Percentiles rank a stretch among this genome's conserved stretches.
Conservation (phyloP, 2,329 filamentous ascomycete species). For the Cladosporium velox region DNA sequence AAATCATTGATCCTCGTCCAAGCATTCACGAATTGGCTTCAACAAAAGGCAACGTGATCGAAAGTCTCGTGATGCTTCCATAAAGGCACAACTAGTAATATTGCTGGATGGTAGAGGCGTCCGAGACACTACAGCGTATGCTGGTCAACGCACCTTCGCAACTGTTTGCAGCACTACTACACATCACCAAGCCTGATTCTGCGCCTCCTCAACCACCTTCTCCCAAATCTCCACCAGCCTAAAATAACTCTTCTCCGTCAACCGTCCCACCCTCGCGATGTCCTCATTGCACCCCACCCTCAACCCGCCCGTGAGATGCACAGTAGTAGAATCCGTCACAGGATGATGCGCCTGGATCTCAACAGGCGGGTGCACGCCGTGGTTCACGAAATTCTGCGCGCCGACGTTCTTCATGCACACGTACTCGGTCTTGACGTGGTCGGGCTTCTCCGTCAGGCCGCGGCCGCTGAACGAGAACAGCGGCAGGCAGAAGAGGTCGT, state of each 20-base stretch:
- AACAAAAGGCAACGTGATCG: too few species aligned
- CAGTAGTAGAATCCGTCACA: conserved; percentile 14
- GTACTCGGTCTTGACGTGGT: conserved; percentile 22
- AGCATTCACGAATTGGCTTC: too few species aligned
- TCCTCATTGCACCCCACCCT: conserved; percentile 25
- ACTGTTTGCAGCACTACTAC: too few species aligned
- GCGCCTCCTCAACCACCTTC: background rate
- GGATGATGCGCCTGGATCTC: background rate
- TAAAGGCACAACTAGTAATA: too few species aligned
- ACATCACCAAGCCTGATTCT: background rate
- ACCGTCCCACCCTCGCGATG: conserved; percentile 16
- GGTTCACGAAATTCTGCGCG: conserved; percentile 16
- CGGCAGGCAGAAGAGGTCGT: conserved; percentile 25
- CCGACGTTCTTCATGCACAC: conserved; percentile 18
- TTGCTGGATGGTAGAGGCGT: too few species aligned
- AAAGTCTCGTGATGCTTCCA: too few species aligned
- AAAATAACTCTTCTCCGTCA: conserved; percentile 10
- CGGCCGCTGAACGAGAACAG: conserved; percentile 21
- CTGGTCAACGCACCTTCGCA: too few species aligned
- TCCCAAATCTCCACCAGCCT: background rate
- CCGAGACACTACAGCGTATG: too few species aligned
- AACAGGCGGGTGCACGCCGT: conserved; percentile 15
- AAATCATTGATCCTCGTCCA: too few species aligned
- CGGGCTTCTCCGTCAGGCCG: conserved; percentile 12
- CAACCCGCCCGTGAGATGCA: conserved; percentile 22